Evolutionary conservation across 2,329 filamentous ascomycete genomes (phyloP).

Genomic region (Neonectria ditissima): DNA sequence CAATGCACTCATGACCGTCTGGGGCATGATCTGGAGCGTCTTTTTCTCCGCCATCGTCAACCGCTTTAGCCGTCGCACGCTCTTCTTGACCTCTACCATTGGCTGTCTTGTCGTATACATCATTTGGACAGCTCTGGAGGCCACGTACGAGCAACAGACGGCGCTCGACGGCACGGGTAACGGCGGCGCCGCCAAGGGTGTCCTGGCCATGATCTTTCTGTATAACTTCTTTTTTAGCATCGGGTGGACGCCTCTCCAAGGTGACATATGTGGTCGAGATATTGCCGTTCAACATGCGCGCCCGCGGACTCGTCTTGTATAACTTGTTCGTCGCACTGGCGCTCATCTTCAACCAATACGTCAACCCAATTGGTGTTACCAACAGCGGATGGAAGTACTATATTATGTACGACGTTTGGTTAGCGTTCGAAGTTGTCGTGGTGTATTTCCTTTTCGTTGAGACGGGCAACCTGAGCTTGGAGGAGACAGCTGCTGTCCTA

Average conservation of each 20-base stretch:
- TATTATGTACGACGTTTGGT: conserved; percentile 28
- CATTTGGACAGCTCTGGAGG: conserved; percentile 24
- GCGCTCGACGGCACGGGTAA: conserved; percentile 4
- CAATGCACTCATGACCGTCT: conserved; percentile 15
- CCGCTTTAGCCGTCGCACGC: conserved; percentile 1
- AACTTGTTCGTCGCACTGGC: conserved; percentile 41
- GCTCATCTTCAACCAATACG: conserved; percentile 54
- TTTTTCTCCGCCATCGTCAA: conserved; percentile 20
- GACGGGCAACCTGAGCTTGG: conserved; percentile 18
- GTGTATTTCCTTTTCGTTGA: conserved; percentile 28
- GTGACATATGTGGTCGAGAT: conserved; percentile 53
- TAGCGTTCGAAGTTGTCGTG: conserved; percentile 20
- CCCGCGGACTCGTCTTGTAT: conserved; percentile 35
- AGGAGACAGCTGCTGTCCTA: conserved; percentile 22
- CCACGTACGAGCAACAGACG: conserved; percentile 11
- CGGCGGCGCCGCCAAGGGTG: conserved; percentile 13
- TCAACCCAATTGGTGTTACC: conserved; percentile 52
- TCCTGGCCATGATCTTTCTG: conserved; percentile 26
- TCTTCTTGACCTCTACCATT: conserved; percentile 15
- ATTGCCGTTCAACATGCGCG: conserved; percentile 52
- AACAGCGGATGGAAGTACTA: conserved; percentile 30
- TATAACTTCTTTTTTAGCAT: conserved; percentile 15
- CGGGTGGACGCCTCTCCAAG: conserved; percentile 12
- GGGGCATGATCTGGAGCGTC: conserved; percentile 19
- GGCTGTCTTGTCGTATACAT: conserved; percentile 6